These are phyloP conservation scores for Pseudohalonectria lignicola DNA, from an alignment of 2,329 filamentous ascomycete genomes.

Conservation along the genomic window DNA sequence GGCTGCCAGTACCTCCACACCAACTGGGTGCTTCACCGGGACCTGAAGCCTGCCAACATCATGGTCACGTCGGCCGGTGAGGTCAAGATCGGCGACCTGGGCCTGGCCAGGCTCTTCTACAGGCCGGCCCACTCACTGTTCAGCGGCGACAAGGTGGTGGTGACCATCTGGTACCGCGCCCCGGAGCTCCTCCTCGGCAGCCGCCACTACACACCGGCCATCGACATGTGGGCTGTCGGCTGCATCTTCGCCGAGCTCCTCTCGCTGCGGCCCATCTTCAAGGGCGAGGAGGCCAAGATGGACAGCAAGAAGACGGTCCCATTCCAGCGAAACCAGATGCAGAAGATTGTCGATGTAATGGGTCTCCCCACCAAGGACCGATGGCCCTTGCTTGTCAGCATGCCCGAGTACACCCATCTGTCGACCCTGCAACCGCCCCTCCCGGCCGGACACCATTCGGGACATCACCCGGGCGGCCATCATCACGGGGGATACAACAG, in stretches of 20 bases:
- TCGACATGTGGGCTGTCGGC: constrained; percentile 95
- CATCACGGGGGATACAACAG: constrained; percentile 32
- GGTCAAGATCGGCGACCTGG: constrained; percentile 91
- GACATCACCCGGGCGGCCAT: constrained; percentile 36
- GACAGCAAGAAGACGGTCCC: constrained; percentile 84
- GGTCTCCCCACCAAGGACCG: constrained; percentile 79
- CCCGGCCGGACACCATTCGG: constrained; percentile 23
- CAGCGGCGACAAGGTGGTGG: constrained; percentile 92
- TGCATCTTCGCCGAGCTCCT: constrained; percentile 96
- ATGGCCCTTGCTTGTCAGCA: constrained; percentile 74
- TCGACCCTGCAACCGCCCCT: constrained; percentile 39
- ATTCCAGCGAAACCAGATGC: constrained; percentile 97
- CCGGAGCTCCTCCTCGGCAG: constrained; percentile 87
- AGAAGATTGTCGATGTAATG: constrained; percentile 95
- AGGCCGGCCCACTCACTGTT: constrained; percentile 89
- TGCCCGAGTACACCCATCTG: constrained; percentile 78
- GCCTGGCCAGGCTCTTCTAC: constrained; percentile 83
- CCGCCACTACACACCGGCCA: constrained; percentile 92
- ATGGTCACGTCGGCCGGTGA: constrained; percentile 88
- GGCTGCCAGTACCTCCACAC: constrained; percentile 89
- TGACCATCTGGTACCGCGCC: constrained; percentile 98
- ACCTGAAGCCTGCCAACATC: constrained; percentile 96
- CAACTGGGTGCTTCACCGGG: constrained; percentile 95
- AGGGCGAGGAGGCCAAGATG: constrained; percentile 98
- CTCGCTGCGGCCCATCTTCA: constrained; percentile 87